phyloP scores from a whole-genome alignment of 768 basidiomycete species.

The Psilocybe azurescens region DNA sequence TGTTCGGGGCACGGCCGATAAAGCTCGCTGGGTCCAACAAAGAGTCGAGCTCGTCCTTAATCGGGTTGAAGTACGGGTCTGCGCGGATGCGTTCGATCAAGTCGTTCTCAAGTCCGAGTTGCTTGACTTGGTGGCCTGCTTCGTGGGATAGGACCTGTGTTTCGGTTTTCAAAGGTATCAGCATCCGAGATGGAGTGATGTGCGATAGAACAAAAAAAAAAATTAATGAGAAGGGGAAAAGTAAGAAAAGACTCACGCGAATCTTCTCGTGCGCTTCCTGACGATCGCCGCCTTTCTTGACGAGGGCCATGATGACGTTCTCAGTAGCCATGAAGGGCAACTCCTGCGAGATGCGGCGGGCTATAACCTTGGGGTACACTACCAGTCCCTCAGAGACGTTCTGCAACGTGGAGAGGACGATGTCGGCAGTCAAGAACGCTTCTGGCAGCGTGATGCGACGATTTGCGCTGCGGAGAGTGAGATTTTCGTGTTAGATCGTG shows the following conservation, averaged over 20 bases:
- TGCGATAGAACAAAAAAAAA: not conserved
- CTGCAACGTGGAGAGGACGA: constrained; percentile 92
- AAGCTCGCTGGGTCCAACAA: constrained; percentile 89
- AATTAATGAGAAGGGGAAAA: not conserved
- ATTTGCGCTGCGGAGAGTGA: constrained; percentile 70
- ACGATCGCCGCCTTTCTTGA: constrained; percentile 92
- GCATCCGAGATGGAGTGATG: not conserved
- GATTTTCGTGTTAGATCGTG: not conserved
- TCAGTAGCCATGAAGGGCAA: constrained; percentile 99
- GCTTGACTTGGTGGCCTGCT: constrained; percentile 93
- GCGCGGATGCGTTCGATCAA: constrained; percentile 84
- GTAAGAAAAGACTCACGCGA: constrained; percentile 52
- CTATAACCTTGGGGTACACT: constrained; percentile 98
- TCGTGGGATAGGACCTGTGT: constrained; percentile 88
- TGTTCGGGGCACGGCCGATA: constrained; percentile 93
- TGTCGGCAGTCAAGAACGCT: constrained; percentile 96
- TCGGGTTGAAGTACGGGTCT: constrained; percentile 89
- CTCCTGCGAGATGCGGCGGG: constrained; percentile 89
- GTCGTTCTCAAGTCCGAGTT: constrained; percentile 94
- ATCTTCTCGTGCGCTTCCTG: constrained; percentile 98
- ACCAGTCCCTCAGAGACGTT: constrained; percentile 98
- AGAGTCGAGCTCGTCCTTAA: constrained; percentile 77
- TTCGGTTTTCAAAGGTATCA: not conserved
- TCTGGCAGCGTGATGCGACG: constrained; percentile 96
- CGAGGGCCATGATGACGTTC: constrained; percentile 99